Base-by-base conservation (phyloP, 345 rosid genomes). In the Melaleuca quinquenervia region DNA sequence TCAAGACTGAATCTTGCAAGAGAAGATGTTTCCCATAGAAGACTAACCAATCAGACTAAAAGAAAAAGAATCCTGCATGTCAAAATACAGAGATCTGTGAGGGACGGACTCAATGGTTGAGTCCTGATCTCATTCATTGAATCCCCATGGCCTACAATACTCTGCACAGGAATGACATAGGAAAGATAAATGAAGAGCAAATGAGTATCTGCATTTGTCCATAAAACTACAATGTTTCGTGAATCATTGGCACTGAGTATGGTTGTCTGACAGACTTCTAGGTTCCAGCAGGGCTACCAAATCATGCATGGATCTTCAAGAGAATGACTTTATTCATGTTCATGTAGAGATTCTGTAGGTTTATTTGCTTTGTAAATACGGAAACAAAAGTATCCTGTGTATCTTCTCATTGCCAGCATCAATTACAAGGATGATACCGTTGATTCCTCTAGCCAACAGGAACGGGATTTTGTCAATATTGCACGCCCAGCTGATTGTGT, bases 71-170 rank as follows among this genome's bases (percentile, higher is more conserved):
- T 51, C 51, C n/a, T 0, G 36, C 41, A 84, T 9, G 80, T 36
- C 80, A 70, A 36, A 70, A 70, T 36, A 70, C 80, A 70, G 80
- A 70, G 48, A 70, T 18, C 13, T 18, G 78, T 36, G 85, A 97
- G 98, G 54, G 96, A 95, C 74, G 99, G 94, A 86, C 92, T 96
- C 90, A 95, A 45, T n/a, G 96, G 95, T 86, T 97, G 98, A 85
- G 98, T 97, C 91, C 98, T 95, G 87, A 97, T 93, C 92, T 96
- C 98, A 85, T 97, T 97, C 88, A 97, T 93, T 6, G 98, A 96
- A 90, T 97, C 99, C 70, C 98, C 98, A 84, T 97, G 99, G 82
- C 99, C 99, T 85, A 97, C 98, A 89, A 96, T 95, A 89, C 98
- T 97, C 99, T 96, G 92, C 89, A 87, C 49, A 86, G 75, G 51